phyloP scores from a whole-genome alignment of 148 eudicot species.

The Oxyria digyna region DNA sequence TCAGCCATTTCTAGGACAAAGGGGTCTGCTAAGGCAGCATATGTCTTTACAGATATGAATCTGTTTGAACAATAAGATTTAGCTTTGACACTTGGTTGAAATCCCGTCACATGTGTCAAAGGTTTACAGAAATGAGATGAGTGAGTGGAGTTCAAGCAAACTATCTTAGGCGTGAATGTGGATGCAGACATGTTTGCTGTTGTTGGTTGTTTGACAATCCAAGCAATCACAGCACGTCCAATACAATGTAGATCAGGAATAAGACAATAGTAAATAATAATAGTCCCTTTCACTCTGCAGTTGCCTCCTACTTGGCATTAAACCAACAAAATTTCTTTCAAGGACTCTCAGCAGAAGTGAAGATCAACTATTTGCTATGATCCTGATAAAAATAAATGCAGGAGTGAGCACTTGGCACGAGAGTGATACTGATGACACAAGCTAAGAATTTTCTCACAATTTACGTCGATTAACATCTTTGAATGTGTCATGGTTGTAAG shows the following conservation, averaged over 20 bases:
- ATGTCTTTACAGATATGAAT: constrained; percentile 10
- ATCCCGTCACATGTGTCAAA: neutral
- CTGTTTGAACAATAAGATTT: neutral
- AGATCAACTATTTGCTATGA: neutral
- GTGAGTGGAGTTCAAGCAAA: constrained; percentile 1
- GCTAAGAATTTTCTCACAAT: too few species aligned
- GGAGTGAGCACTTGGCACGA: too few species aligned
- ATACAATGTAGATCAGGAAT: neutral
- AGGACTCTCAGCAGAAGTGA: neutral
- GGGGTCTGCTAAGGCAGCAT: constrained; percentile 66
- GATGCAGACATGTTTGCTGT: constrained; percentile 2
- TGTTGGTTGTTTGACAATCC: neutral
- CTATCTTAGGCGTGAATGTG: neutral
- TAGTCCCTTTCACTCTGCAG: neutral
- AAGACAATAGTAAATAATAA: neutral
- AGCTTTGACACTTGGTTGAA: neutral
- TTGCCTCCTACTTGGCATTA: neutral
- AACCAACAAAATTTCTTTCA: neutral
- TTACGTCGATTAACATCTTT: too few species aligned
- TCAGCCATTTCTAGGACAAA: constrained; percentile 88
- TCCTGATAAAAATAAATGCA: neutral
- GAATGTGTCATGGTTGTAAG: too few species aligned
- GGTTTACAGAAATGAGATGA: neutral
- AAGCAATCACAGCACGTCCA: neutral
- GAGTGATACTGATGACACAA: too few species aligned